Conservation (phyloP, 345 rosid genomes). For the Sisymbrium irio region DNA sequence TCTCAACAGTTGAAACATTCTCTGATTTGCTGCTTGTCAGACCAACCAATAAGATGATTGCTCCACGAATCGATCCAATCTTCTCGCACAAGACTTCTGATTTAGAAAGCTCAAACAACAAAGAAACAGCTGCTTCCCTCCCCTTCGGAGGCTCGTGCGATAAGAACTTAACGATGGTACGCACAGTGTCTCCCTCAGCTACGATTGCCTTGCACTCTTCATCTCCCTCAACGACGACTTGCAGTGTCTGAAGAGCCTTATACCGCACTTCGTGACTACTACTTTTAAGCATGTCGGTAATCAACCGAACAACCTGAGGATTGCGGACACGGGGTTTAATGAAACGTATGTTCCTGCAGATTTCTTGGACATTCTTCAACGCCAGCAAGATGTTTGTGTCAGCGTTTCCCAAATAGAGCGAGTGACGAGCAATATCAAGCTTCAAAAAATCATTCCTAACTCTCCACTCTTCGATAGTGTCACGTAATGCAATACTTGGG, state of each 20-base stretch:
- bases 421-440: slow-evolving; percentile 76
- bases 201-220: slow-evolving; percentile 79
- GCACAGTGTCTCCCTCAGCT: slow-evolving; percentile 89
- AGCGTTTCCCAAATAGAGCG: slow-evolving; percentile 54
- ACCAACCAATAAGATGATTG: slow-evolving; percentile 87
- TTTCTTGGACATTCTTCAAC: slow-evolving; percentile 52
- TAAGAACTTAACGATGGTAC: slow-evolving; percentile 81
- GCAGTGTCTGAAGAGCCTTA: slow-evolving; percentile 74
- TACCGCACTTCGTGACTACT: slow-evolving; percentile 71
- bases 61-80: slow-evolving; percentile 88
- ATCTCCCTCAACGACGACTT: slow-evolving; percentile 73
- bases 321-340: slow-evolving; percentile 60
- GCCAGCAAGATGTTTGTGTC: slow-evolving; percentile 64
- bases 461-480: slow-evolving; percentile 94
- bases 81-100: slow-evolving; percentile 78
- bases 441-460: slow-evolving; percentile 84
- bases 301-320: slow-evolving; percentile 69
- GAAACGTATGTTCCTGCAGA: slow-evolving; percentile 53
- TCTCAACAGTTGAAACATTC: slow-evolving; percentile 74
- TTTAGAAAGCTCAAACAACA: slow-evolving; percentile 86
- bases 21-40: slow-evolving; percentile 91
- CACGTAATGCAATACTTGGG: slow-evolving; percentile 78
- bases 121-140: slow-evolving; percentile 81
- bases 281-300: slow-evolving; percentile 73
- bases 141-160: slow-evolving; percentile 73